Evolutionary conservation across 139 green algal genomes (phyloP), one percentile per base, ranked within the genome.

Genomic region (Auxenochlorella pyrenoidosa): DNA sequence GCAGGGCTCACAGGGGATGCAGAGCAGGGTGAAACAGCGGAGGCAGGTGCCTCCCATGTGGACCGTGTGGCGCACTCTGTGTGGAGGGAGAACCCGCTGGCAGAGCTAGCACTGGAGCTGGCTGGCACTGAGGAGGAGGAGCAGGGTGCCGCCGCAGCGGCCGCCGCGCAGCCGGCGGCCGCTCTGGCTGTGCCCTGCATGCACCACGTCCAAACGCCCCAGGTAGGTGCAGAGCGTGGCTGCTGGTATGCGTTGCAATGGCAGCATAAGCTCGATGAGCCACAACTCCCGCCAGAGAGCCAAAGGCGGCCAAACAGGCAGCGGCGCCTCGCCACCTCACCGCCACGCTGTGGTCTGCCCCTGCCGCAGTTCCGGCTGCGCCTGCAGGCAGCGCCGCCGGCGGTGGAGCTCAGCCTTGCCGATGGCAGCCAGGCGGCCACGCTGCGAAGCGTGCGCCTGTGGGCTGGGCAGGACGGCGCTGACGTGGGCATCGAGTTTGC

Each of bases 21-120:
- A 36, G 24, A 51, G 34, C 71, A 78, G 38, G 2, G n/a, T 32
- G 72, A 21, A 58, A 22, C 73, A 58, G 24, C 73, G 28, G 73
- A 5, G 43, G 43, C 75, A 59, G 76, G 24, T 22, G 76, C 76
- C 68, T 18, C 10, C 10, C 10, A 2, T 68, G 1, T 82, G 76
- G 76, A 54, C 47, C 43, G 40, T 30, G 15, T 22, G 63, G 24
- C 34, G 63, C 40, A 85, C 15, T 63, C 54, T 28, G 15, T 85
- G 4, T 85, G 80, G 80, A 63, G 80, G 30, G 13, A 60, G 41
- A 85, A 85, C 63, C 80, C 80, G 15, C 63, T 85, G 38, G 80
- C 79, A 21, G 32, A 73, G 40, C 72, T 59, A 0, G 30, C n/a
- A 47, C 44, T 71, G n/a, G 77, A 34, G 5, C 77, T 4, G 4